These are phyloP conservation scores for Cubamyces lactineus DNA, from an alignment of 768 basidiomycete species.

Conservation along the genomic window DNA sequence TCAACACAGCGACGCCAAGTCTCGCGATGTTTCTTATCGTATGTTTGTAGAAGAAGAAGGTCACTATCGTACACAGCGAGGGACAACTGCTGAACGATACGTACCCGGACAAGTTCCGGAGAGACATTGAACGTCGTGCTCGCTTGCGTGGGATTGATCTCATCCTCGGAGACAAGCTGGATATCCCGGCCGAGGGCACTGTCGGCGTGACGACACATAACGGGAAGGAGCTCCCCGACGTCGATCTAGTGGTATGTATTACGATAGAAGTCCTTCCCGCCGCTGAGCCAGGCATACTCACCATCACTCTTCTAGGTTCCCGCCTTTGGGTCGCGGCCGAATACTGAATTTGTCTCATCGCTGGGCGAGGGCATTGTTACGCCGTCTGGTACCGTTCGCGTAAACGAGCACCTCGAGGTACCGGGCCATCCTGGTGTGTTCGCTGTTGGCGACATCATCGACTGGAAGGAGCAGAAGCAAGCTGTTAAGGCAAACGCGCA, in stretches of 20 bases:
- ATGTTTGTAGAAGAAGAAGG: conserved; percentile 41
- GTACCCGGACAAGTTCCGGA: conserved; percentile 59
- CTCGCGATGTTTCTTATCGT: too few relatives aligned
- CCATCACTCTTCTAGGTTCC: too few relatives aligned
- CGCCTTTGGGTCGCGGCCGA: conserved; percentile 42
- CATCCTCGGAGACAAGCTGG: conserved; percentile 56
- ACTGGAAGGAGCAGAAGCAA: conserved; percentile 67
- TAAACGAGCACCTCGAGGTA: conserved; percentile 62
- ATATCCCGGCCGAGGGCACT: conserved; percentile 44
- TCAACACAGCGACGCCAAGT: background rate
- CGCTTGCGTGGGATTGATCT: conserved; percentile 50
- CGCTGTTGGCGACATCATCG: conserved; percentile 67
- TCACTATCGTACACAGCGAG: conserved; percentile 64
- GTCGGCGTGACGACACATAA: conserved; percentile 51
- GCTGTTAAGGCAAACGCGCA: conserved; percentile 51
- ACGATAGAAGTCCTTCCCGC: too few relatives aligned
- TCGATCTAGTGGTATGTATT: conserved; percentile 60
- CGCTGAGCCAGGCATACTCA: too few relatives aligned
- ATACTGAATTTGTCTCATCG: conserved; percentile 52
- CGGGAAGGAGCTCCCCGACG: conserved; percentile 48
- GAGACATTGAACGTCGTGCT: conserved; percentile 46
- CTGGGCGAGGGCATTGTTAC: conserved; percentile 44
- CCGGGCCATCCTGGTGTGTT: conserved; percentile 55
- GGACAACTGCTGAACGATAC: conserved; percentile 54
- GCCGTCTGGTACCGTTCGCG: conserved; percentile 48